Conservation (phyloP, 179 eudicot species). For the Amaranthus tricolor region DNA sequence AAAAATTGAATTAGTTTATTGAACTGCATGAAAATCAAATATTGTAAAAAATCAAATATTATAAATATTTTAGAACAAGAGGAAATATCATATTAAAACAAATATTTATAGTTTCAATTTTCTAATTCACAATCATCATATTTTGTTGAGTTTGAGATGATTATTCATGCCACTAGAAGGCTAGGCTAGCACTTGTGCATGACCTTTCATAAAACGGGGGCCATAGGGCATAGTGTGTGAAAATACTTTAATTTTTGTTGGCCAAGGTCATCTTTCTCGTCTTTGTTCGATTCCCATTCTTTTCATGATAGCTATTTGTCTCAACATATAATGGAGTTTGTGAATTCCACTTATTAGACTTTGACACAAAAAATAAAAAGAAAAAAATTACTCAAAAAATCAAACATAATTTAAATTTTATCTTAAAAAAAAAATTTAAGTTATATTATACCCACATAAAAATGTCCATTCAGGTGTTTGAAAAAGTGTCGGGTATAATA, state of each 20-base stretch:
- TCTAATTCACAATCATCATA: neutral
- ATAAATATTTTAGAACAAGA: too few relatives aligned
- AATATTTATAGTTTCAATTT: neutral
- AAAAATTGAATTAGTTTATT: too few relatives aligned
- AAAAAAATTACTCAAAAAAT: conserved; percentile 10
- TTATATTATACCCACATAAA: too few relatives aligned
- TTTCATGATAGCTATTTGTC: conserved; percentile 15
- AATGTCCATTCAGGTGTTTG: too few relatives aligned
- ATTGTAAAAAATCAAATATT: too few relatives aligned
- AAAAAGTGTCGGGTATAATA: too few relatives aligned
- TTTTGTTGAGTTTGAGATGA: neutral
- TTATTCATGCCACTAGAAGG: conserved; percentile 10
- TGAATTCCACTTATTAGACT: conserved; percentile 10
- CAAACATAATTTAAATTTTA: neutral
- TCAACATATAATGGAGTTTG: conserved; percentile 2
- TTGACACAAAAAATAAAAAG: neutral
- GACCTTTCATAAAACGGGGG: neutral
- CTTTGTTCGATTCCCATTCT: conserved; percentile 11
- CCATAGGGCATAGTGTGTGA: neutral
- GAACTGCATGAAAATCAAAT: too few relatives aligned
- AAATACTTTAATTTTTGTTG: conserved; percentile 2
- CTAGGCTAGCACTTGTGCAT: neutral
- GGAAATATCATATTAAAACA: too few relatives aligned
- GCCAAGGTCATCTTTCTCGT: conserved; percentile 5
- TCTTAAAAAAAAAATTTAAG: too few relatives aligned